Percentiles rank a stretch among this genome's conserved stretches.
These are phyloP conservation scores for Euptelea pleiosperma DNA, from an alignment of 164 flowering plant genomes.

Conservation along the genomic window DNA sequence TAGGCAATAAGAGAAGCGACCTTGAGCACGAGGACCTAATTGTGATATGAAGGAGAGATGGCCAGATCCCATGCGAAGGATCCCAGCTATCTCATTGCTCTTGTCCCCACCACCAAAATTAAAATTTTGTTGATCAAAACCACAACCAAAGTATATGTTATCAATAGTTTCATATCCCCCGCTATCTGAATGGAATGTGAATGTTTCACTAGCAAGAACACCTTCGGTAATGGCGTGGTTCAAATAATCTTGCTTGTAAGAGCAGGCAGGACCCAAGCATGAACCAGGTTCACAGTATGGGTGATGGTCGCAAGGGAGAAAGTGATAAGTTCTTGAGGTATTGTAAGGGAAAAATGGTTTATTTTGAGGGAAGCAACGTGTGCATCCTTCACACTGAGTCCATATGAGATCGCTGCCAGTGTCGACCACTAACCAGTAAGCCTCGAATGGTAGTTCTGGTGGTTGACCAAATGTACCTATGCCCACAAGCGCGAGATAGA, in stretches of 20 bases:
- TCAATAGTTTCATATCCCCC: no score
- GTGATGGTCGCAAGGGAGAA: not conserved
- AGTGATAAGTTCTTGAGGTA: not conserved
- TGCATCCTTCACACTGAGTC: not conserved
- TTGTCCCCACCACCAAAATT: not conserved
- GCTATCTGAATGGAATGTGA: not conserved
- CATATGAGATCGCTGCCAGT: not conserved
- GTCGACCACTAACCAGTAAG: not conserved
- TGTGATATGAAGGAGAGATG: not conserved
- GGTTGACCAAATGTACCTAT: not conserved
- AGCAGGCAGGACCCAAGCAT: not conserved
- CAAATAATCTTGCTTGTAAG: not conserved
- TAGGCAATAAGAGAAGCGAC: no score
- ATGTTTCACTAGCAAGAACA: not conserved
- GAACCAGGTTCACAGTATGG: not conserved
- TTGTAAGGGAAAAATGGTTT: not conserved
- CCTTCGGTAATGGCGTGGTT: not conserved
- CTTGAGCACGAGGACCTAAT: no score
- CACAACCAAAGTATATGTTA: not conserved
- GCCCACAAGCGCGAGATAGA: not conserved
- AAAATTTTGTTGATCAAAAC: not conserved
- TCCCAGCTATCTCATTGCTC: not conserved
- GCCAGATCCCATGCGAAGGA: not conserved
- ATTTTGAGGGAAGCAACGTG: not conserved
- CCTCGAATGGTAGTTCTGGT: not conserved